phyloP scores from a whole-genome alignment of 108 stramenopile species.

The Fistulifera pelliculosa region DNA sequence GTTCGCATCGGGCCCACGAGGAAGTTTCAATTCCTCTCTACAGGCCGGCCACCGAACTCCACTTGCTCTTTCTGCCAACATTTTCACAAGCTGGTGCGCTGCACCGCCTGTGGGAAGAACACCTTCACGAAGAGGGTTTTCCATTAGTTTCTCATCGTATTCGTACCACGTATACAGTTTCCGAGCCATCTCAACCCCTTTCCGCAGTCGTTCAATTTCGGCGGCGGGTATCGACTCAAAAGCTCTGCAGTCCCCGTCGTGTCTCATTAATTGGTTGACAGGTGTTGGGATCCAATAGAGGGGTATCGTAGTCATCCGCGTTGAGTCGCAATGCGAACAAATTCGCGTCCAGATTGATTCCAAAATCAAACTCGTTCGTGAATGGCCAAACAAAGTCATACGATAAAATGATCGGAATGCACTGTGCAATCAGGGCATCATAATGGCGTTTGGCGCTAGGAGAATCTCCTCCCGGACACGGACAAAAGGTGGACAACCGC shows the following conservation, averaged over 20 bases:
- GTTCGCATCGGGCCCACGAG: not conserved
- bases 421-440: slow-evolving; percentile 41
- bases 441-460: slow-evolving; percentile 52
- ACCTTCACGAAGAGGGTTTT: slow-evolving; percentile 21
- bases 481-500: slow-evolving; percentile 37
- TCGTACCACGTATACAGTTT: slow-evolving; percentile 22
- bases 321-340: slow-evolving; percentile 18
- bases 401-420: slow-evolving; percentile 43
- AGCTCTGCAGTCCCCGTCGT: not conserved
- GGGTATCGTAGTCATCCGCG: slow-evolving; percentile 8
- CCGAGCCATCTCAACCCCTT: slow-evolving; percentile 13
- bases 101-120: slow-evolving; percentile 30
- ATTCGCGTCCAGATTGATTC: slow-evolving; percentile 1
- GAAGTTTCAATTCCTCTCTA: slow-evolving; percentile 8
- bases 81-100: slow-evolving; percentile 19
- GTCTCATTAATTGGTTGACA: slow-evolving; percentile 8
- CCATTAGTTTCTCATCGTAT: not conserved
- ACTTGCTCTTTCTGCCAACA: slow-evolving; percentile 26
- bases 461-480: slow-evolving; percentile 44
- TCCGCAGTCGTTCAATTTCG: slow-evolving; percentile 24
- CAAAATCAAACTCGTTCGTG: slow-evolving; percentile 6
- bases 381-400: slow-evolving; percentile 40
- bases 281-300: slow-evolving; percentile 7
- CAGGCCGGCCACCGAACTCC: slow-evolving; percentile 25
- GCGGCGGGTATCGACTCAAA: slow-evolving; percentile 11